Base-by-base conservation (phyloP, 192 early-diverging fungal species). In the Dissophora ornata region DNA sequence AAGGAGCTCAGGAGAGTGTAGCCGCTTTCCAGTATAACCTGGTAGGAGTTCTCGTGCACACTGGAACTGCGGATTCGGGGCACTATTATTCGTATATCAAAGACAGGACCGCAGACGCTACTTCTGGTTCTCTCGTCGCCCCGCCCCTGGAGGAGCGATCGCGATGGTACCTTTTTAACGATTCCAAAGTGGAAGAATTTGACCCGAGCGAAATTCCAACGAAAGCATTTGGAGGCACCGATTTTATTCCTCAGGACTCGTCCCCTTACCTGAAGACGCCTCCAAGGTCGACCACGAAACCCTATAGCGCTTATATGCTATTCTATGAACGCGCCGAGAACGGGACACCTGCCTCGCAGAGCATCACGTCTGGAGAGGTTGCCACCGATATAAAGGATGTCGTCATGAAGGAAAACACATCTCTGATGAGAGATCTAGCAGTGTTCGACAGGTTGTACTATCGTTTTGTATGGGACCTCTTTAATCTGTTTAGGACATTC, bases 1-100 rank as follows among this genome's bases (percentile, higher is more conserved):
- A 29, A 2, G 33, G 33, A 11, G 70, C 42, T 15, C 36, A 51
- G 24, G 61, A 48, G 21, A 80, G 77, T 28, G 48, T 59, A 8
- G 34, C 57, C 15, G 71, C 62, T 24, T 75, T 64, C 34, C 81
- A 80, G 42, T 86, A 84, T 51, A 71, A 86, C 29, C 69, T 87
- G 2, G 77, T 82, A 8, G 85, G 85, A n/a, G 85, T 87, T n/a
- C 48, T 87, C 2, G 85, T 87, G 0, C 85, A 87, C 46, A 86
- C 85, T n/a, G 85, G 85, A 22, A 87, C 85, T 4, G 86, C 85
- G 2, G 85, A 87, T 55, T 82, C 85, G 25, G 85, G 85, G 3
- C 85, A 86, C 41, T 86, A 86, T 54, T 86, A 86, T 48, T 87
- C 85, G 2, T 87, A 79, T 42, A 87, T 87, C 56, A 81, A 80